phyloP scores from a whole-genome alignment of 495 filamentous ascomycete species.

The Glarea lozoyensis region DNA sequence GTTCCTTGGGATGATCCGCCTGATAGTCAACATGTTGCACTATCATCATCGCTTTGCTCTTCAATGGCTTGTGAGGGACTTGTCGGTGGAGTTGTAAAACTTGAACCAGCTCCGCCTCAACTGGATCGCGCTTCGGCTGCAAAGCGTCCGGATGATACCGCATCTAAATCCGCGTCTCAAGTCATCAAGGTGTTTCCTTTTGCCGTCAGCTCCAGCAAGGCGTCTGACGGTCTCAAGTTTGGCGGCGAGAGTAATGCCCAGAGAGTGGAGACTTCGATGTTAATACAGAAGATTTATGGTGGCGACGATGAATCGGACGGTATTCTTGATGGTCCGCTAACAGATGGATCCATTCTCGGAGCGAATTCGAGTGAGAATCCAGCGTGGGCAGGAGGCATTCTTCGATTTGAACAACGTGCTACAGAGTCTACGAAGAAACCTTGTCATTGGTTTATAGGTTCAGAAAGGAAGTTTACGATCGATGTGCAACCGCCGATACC shows the following conservation, averaged over 20 bases:
- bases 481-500: constrained; percentile 64
- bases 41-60: constrained; percentile 68
- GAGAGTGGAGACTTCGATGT: constrained; percentile 54
- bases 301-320: constrained; percentile 44
- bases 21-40: constrained; percentile 62
- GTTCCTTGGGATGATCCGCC: constrained; percentile 79
- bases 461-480: constrained; percentile 61
- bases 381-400: constrained; percentile 66
- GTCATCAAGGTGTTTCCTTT: constrained; percentile 77
- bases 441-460: constrained; percentile 66
- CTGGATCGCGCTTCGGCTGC: constrained; percentile 15
- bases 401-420: constrained; percentile 51
- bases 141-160: constrained; percentile 42
- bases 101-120: constrained; percentile 59
- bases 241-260: constrained; percentile 78
- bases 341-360: constrained; percentile 72
- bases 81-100: constrained; percentile 78
- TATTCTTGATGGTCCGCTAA: constrained; percentile 77
- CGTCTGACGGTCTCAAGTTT: constrained; percentile 66
- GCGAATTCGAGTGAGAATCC: constrained; percentile 28
- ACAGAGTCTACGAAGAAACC: constrained; percentile 36
- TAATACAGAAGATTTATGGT: constrained; percentile 43
- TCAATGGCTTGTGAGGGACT: constrained; percentile 60
- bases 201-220: constrained; percentile 38
- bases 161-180: constrained; percentile 22